These are phyloP conservation scores for Ustanciosporium gigantosporum DNA, from an alignment of 1,284 basidiomycete species.

Conservation along the genomic window DNA sequence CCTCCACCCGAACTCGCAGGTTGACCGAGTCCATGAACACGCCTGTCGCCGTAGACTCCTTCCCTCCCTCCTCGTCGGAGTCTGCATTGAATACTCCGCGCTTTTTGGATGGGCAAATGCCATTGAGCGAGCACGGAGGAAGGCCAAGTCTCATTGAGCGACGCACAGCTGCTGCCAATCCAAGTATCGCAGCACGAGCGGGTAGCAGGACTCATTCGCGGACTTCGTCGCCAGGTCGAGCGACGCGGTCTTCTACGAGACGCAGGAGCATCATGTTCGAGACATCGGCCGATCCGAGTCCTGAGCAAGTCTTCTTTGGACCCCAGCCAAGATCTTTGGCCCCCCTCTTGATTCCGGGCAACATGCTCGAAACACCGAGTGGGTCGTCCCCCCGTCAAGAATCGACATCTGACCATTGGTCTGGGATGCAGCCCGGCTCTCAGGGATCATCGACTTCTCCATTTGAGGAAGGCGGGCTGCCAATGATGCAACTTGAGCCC, in stretches of 20 bases:
- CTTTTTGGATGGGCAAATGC: too few species aligned
- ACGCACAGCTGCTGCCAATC: conserved; percentile 10
- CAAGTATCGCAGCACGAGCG: conserved; percentile 1
- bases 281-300: neutral
- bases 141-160: conserved; percentile 17
- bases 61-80: too few species aligned
- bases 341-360: conserved; percentile 3
- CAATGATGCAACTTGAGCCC: conserved; percentile 6
- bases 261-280: conserved; percentile 17
- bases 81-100: too few species aligned
- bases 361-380: too few species aligned
- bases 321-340: conserved; percentile 11
- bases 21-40: conserved; percentile 29
- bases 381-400: too few species aligned
- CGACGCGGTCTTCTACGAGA: conserved; percentile 14
- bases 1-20: conserved; percentile 14
- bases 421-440: too few species aligned
- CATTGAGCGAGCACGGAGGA: too few species aligned
- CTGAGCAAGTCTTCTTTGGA: conserved; percentile 1
- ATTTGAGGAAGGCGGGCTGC: neutral
- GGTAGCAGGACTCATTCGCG: conserved; percentile 15
- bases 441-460: too few species aligned
- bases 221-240: conserved; percentile 15
- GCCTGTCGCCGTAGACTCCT: conserved; percentile 7
- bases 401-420: too few species aligned